These are phyloP conservation scores for Dendryphion nanum DNA, from an alignment of 2,329 filamentous ascomycete species.

Conservation along the genomic window DNA sequence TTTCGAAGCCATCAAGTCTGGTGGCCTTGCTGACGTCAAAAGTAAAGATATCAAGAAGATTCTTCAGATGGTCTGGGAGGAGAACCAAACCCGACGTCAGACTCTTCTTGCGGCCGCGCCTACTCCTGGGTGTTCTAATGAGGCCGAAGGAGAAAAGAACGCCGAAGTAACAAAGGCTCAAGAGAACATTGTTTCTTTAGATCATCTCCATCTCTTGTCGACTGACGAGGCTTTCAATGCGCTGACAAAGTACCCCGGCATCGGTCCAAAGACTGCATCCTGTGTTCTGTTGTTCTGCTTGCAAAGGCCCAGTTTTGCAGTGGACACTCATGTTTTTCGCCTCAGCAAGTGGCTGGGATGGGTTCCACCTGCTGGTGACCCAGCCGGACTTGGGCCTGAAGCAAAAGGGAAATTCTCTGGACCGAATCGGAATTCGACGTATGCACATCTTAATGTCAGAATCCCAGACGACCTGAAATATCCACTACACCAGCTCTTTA, in stretches of 20 bases:
- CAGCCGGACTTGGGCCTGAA: conserved; percentile 27
- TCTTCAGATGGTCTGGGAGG: conserved; percentile 68
- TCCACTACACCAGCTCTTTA: conserved; percentile 60
- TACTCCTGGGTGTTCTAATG: conserved; percentile 43
- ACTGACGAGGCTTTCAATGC: conserved; percentile 58
- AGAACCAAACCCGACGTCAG: conserved; percentile 60
- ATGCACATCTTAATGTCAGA: conserved; percentile 59
- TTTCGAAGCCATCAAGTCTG: conserved; percentile 66
- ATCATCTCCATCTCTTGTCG: conserved; percentile 57
- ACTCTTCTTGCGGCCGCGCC: conserved; percentile 43
- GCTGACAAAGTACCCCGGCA: conserved; percentile 60
- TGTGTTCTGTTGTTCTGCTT: conserved; percentile 66
- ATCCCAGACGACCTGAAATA: conserved; percentile 65
- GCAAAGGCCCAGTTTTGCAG: conserved; percentile 62
- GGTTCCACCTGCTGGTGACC: conserved; percentile 50
- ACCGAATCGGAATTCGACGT: conserved; percentile 53
- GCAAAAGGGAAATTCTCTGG: conserved; percentile 44
- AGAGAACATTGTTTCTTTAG: conserved; percentile 62
- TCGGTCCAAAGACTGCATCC: conserved; percentile 65
- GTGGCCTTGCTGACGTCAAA: conserved; percentile 70
- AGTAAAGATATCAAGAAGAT: conserved; percentile 71
- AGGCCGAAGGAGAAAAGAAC: conserved; percentile 52
- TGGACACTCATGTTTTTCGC: conserved; percentile 66
- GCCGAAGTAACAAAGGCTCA: conserved; percentile 58
- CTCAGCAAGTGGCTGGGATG: conserved; percentile 62